Base-by-base conservation (phyloP, 2,329 filamentous ascomycete species). In the Colletotrichum australisinense region DNA sequence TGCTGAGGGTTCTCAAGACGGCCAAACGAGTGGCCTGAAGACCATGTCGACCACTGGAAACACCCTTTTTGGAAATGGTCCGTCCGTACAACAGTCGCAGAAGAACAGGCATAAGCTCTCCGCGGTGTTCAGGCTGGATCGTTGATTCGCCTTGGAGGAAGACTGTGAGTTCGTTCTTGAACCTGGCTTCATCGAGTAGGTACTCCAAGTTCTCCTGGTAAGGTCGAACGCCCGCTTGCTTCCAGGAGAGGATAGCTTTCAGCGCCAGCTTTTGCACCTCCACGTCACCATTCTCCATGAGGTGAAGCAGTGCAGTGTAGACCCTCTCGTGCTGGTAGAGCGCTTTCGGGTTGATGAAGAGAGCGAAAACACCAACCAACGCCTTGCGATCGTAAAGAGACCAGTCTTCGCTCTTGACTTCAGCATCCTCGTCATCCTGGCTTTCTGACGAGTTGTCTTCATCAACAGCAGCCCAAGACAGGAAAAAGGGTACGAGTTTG, bases 141-240 rank as follows among this genome's bases (percentile, higher is more conserved):
- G 92, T 84, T 70, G 91, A 91, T 22, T 94, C 92, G 19, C 93
- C 90, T 78, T 95, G 93, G 66, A 99, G 89, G 76, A 99, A 93
- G 5, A 97, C 91, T 0, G 95, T 93, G n/a, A 99, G 88, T 80
- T 98, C 96, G 78, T 98, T 97, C 79, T 95, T 94, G 84, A 98
- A 98, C 62, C 94, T 90, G 28, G 94, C 92, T 75, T 98, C 97
- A 76, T 99, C 97, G 9, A 98, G 89, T 2, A 99, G 87, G 77
- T 95, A 95, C 74, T 95, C 89, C 28, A 99, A 84, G 77, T 95
- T 94, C 77, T 98, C 95, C 78, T 95, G 91, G 79, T 98, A 98
- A 0, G 92, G 88, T 73, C 88, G 89, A 63, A 99, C 87, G 9
- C 89, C 91, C 2, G 92, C 88, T 71, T 93, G 90, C 81, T 98